Evolutionary conservation across 2,329 filamentous ascomycete genomes (phyloP), one percentile per base, ranked within the genome.

Genomic region (Sporothrix pallida): DNA sequence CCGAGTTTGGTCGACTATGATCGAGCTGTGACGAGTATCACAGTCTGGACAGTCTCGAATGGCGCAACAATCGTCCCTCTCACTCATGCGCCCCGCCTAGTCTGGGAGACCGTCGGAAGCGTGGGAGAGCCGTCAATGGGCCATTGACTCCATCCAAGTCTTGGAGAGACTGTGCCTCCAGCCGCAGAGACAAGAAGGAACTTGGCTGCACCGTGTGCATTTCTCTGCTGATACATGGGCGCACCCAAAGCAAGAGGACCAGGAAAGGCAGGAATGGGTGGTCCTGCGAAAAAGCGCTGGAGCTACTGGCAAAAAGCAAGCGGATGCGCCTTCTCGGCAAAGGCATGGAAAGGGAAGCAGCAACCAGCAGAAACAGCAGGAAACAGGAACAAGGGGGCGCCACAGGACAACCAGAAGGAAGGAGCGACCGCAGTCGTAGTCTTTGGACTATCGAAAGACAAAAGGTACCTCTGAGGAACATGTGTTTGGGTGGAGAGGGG

Each of bases 131-230:
- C 54, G 23, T 20, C 1, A 26, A 6, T 31, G 42, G 58, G 58
- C 42, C 9, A 23, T 58, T 23, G 26, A 13, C 56, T 58, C 15
- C 23, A 31, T 31, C 23, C 23, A 56, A 58, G 56, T 31, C 10
- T 15, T 56, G 31, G 58, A 42, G n/a, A 10, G n/a, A 20, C 52
- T 48, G 46, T 48, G 46, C 6, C 15, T 10, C 7, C 62, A n/a
- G 23, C 42, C 63, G 13, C 31, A 37, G n/a, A 42, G 67, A 70
- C 68, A 26, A 13, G 17, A 56, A 56, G 31, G 50, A n/a, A 56
- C 67, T 31, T 12, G 42, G 67, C 48, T 31, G 48, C 67, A 70
- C 68, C 52, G 68, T 70, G 68, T 70, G 68, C 9, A 37, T 17
- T 58, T 70, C 58, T 52, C 9, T 17, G 56, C 44, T 46, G 2